Percentiles rank a stretch among this genome's conserved stretches.
Conservation (phyloP, 257 asterid species). For the Solanum pimpinellifolium region DNA sequence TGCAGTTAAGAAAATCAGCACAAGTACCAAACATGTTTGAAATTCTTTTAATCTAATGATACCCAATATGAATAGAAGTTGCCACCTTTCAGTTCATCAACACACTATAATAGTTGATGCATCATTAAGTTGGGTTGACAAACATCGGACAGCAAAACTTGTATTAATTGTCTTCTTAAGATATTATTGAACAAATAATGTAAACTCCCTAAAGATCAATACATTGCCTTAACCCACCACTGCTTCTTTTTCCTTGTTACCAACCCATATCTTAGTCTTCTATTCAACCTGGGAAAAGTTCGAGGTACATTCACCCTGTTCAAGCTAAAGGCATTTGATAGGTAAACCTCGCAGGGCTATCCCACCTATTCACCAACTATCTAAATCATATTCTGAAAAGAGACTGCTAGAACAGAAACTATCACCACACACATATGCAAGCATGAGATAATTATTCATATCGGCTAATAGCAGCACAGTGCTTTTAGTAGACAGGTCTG, state of each 20-base stretch:
- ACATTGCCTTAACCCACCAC: not conserved
- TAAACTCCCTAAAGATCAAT: not conserved
- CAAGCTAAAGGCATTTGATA: not conserved
- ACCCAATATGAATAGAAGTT: not conserved
- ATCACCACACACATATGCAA: not conserved
- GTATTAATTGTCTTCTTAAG: not conserved
- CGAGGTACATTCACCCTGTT: not conserved
- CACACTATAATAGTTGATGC: not conserved
- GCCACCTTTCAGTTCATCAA: not conserved
- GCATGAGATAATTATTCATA: not conserved
- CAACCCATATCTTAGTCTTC: not conserved
- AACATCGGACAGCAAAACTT: not conserved
- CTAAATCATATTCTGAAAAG: not conserved
- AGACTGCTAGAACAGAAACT: not conserved
- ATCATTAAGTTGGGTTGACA: not conserved
- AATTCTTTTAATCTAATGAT: not conserved
- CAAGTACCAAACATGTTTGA: not conserved
- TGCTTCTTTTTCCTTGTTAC: not conserved
- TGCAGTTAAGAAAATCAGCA: slow-evolving; percentile 15
- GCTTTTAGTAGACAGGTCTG: not conserved
- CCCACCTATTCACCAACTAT: not conserved
- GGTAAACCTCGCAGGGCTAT: not conserved
- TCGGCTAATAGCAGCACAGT: not conserved
- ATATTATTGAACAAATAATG: not conserved
- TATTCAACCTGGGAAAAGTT: not conserved